Conservation (phyloP, 768 basidiomycete species). For the Lactifluus piperatus region DNA sequence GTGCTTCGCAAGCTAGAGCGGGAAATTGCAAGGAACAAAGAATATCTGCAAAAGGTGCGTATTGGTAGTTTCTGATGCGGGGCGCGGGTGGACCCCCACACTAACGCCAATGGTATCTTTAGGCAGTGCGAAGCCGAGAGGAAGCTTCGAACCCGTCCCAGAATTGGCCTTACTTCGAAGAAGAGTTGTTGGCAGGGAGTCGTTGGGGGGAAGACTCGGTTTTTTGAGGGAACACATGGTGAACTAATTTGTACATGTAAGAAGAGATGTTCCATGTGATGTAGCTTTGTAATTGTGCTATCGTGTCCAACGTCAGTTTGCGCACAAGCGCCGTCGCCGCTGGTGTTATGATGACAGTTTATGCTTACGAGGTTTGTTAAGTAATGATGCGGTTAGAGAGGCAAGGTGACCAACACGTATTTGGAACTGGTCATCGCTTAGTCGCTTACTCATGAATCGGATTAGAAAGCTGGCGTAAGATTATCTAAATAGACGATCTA, state of each 20-base stretch:
- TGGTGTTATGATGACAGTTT: too few relatives aligned
- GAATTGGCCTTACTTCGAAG: conserved; percentile 16
- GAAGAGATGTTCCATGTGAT: too few relatives aligned
- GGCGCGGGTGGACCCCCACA: not conserved
- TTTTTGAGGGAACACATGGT: not conserved
- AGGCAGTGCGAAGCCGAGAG: conserved; percentile 20
- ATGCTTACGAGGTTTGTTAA: too few relatives aligned
- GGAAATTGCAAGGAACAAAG: conserved; percentile 54
- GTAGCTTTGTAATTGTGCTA: too few relatives aligned
- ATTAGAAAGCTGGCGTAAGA: not conserved
- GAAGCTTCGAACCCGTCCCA: conserved; percentile 4
- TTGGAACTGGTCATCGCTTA: too few relatives aligned
- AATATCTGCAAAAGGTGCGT: conserved; percentile 63
- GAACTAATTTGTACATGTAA: not conserved
- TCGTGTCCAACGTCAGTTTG: too few relatives aligned
- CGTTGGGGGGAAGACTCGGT: conserved; percentile 18
- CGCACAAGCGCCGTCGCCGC: too few relatives aligned
- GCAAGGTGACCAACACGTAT: too few relatives aligned
- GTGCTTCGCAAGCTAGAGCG: conserved; percentile 43
- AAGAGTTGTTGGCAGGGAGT: conserved; percentile 2
- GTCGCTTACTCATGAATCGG: not conserved
- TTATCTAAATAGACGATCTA: not conserved
- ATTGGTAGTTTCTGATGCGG: not conserved
- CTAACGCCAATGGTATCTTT: not conserved
- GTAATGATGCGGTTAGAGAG: too few relatives aligned